Evolutionary conservation across 352 stramenopile genomes (phyloP).

Genomic region (Lagenidium sp.): DNA sequence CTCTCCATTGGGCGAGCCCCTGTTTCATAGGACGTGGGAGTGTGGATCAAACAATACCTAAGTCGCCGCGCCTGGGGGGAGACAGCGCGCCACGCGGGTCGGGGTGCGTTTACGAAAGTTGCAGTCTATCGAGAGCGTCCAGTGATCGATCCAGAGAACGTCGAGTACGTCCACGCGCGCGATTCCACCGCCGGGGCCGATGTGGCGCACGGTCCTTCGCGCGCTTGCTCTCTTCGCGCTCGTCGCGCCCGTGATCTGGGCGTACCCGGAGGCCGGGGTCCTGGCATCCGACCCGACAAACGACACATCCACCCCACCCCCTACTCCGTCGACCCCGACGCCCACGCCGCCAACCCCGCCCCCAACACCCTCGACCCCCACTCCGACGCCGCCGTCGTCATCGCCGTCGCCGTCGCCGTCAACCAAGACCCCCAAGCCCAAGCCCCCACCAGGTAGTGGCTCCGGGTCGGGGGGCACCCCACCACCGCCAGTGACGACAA

Average conservation of each 20-base stretch:
- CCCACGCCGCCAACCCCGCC: not conserved
- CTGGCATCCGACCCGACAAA: not conserved
- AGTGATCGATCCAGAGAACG: too few species aligned
- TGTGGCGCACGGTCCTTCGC: too few species aligned
- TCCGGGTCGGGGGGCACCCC: too few species aligned
- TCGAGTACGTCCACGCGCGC: too few species aligned
- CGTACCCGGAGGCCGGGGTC: not conserved
- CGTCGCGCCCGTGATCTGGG: not conserved
- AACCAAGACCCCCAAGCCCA: not conserved
- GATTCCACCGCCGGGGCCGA: too few species aligned
- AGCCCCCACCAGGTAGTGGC: not conserved
- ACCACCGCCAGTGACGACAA: conserved; percentile 1
- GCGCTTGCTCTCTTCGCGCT: not conserved
- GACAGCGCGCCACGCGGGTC: too few species aligned
- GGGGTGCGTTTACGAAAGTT: too few species aligned
- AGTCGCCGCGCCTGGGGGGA: too few species aligned
- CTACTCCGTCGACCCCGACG: not conserved
- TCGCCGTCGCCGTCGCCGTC: not conserved
- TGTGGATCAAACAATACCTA: too few species aligned
- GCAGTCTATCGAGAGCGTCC: too few species aligned
- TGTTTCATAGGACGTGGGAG: too few species aligned
- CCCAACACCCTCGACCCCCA: not conserved
- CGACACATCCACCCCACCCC: not conserved
- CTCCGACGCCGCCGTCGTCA: not conserved
- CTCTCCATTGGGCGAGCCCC: too few species aligned